Conservation (phyloP, 148 eudicot genomes). For the Cornus controversa region DNA sequence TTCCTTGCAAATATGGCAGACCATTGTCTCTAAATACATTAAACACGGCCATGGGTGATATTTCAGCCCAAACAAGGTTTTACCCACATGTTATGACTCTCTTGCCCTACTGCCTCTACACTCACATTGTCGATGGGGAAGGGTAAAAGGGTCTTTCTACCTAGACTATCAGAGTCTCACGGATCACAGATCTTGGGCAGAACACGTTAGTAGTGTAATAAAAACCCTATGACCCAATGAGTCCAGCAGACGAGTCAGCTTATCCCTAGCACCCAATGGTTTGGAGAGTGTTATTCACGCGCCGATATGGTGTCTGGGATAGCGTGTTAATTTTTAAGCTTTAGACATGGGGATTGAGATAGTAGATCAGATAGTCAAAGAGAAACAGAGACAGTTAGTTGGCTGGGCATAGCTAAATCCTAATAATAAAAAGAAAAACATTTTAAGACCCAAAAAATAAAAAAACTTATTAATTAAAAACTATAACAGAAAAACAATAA, state of each 20-base stretch:
- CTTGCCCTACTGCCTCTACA: too few relatives aligned
- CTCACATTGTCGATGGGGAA: too few relatives aligned
- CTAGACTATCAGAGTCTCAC: background rate
- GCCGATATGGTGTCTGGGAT: background rate
- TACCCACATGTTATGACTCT: too few relatives aligned
- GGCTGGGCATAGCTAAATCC: background rate
- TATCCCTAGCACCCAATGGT: background rate
- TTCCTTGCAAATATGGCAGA: too few relatives aligned
- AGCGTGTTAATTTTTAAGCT: background rate
- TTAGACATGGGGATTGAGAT: background rate
- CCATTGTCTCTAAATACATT: too few relatives aligned
- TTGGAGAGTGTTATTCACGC: background rate
- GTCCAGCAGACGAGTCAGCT: background rate
- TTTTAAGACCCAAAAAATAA: background rate
- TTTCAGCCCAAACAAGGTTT: too few relatives aligned
- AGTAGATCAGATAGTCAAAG: background rate
- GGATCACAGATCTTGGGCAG: background rate
- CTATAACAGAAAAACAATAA: background rate
- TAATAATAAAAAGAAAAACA: background rate
- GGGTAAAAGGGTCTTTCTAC: background rate
- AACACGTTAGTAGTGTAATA: background rate
- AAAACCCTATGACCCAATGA: too few relatives aligned
- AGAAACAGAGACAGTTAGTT: slow-evolving; percentile 4
- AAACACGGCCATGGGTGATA: too few relatives aligned
- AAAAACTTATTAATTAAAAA: background rate